These are phyloP conservation scores for Hevea brasiliensis DNA, from an alignment of 345 rosid genomes.

Conservation along the genomic window DNA sequence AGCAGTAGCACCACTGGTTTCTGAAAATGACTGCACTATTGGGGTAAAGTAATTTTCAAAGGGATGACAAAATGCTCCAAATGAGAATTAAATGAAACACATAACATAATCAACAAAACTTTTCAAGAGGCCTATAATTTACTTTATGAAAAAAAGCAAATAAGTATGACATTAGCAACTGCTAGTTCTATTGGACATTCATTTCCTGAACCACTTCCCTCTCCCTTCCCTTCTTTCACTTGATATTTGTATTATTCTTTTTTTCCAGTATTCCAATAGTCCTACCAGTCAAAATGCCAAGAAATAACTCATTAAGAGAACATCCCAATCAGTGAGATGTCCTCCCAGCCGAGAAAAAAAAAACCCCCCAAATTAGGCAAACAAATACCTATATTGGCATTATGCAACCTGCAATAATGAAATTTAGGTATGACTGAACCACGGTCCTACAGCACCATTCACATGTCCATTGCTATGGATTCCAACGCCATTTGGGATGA, in stretches of 20 bases:
- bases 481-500: constrained; percentile 69
- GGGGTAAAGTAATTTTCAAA: background rate
- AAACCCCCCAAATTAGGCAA: background rate
- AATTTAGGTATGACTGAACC: constrained; percentile 70
- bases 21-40: background rate
- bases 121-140: constrained; percentile 21
- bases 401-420: background rate
- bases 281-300: constrained; percentile 45
- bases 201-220: constrained; percentile 16
- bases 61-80: background rate
- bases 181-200: constrained; percentile 42
- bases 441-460: constrained; percentile 72
- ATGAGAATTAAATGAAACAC: background rate
- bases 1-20: background rate
- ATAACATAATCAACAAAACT: background rate
- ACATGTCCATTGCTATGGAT: constrained; percentile 79
- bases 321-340: constrained; percentile 33
- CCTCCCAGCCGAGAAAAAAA: background rate
- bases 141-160: constrained; percentile 7
- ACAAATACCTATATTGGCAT: constrained; percentile 17
- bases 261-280: constrained; percentile 20
- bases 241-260: constrained; percentile 28
- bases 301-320: constrained; percentile 11
- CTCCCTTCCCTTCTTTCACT: constrained; percentile 7
- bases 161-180: constrained; percentile 44